Evolutionary conservation across 192 early-diverging fungal species (phyloP), one percentile per base, ranked within the genome.

Genomic region (Phlyctochytrium bullatum): DNA sequence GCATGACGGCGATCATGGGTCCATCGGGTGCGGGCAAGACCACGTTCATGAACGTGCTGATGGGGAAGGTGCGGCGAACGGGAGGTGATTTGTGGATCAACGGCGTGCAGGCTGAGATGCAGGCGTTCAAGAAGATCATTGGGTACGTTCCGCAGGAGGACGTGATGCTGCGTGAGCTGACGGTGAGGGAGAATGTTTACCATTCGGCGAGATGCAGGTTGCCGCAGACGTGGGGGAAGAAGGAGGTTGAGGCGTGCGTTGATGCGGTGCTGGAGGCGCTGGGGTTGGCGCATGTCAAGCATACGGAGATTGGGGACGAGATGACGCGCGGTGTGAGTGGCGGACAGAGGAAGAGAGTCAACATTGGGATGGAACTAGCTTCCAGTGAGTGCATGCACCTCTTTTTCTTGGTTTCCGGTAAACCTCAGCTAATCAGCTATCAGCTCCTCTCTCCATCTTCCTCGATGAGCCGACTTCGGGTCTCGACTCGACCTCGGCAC

Each of bases 401-500:
- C n/a, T n/a, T n/a, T n/a, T n/a, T 32, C 28, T 47, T 47, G 6
- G 10, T 20, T 47, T 47, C 40, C 40, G 20, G 40, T 47, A 47
- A n/a, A 23, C 31, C 57, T 14, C n/a, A 20, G n/a, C n/a, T n/a
- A n/a, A n/a, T n/a, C n/a, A n/a, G n/a, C n/a, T n/a, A n/a, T n/a
- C 57, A 66, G 86, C 86, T 59, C 94, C 94, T n/a, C 85, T 88
- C 71, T 71, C 90, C 36, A 83, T 96, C 34, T 92, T 96, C 76
- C 80, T 93, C 61, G 94, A 97, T 77, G 94, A 84, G 63, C 92
- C 92, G 51, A 95, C 93, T 1, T 92, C 90, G 29, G 94, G 94
- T 27, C 63, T 84, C 0, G 91, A 93, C 70, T 78, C 89, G 23
- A 88, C 90, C 0, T 87, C 66, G 12, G 74, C 79, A 12, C 64